Evolutionary conservation across 2,329 filamentous ascomycete species (phyloP).

Genomic region (Samsoniella hepiali): DNA sequence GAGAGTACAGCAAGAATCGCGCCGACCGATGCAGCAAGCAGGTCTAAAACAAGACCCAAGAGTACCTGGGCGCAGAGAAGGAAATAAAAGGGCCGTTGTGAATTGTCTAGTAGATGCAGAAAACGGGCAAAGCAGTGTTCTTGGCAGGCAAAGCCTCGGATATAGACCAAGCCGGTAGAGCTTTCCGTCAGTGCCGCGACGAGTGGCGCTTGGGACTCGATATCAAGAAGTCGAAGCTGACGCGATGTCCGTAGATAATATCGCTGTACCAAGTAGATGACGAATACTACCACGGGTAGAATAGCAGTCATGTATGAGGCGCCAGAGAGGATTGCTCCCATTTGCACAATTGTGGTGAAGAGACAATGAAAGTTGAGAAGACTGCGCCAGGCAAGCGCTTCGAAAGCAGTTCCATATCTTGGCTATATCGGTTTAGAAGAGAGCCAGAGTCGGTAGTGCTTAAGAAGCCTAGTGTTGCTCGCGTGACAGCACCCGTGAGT

Average conservation of each 20-base stretch:
- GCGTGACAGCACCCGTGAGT: neutral
- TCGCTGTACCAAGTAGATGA: neutral
- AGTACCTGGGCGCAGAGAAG: neutral
- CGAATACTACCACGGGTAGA: neutral
- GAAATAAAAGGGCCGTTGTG: neutral
- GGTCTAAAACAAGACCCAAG: neutral
- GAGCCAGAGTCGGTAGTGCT: neutral
- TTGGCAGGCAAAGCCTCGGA: neutral
- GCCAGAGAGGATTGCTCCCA: neutral
- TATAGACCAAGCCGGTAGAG: neutral
- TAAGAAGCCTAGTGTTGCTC: neutral
- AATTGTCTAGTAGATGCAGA: neutral
- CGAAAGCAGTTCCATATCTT: neutral
- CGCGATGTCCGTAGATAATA: conserved; percentile 8
- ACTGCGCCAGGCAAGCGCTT: neutral
- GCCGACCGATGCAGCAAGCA: neutral
- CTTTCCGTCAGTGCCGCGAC: neutral
- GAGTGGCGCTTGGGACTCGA: neutral
- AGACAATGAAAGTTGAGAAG: neutral
- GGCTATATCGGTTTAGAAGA: neutral
- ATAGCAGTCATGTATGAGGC: neutral
- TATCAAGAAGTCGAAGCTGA: neutral
- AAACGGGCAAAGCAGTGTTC: accelerated
- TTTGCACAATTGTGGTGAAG: neutral
- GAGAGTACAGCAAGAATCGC: neutral